Conservation (phyloP, 257 asterid species). For the Mentha longifolia region DNA sequence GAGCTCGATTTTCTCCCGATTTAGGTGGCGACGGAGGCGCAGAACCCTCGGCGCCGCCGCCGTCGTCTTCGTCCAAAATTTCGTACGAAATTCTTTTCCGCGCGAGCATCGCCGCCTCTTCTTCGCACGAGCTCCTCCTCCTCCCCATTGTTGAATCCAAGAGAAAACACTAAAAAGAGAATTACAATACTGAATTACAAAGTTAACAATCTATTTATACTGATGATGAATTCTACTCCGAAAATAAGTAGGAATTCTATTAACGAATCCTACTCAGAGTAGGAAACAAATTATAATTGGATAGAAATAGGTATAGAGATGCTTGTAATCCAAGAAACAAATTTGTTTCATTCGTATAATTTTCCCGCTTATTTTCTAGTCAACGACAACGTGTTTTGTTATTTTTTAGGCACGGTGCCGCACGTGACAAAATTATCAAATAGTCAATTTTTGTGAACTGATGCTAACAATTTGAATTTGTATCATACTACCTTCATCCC, state of each 20-base stretch:
- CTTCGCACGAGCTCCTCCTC: constrained; percentile 10
- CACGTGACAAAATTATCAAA: background rate
- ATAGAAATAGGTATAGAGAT: too few species aligned
- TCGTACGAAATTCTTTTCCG: background rate
- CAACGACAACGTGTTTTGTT: background rate
- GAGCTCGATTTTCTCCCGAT: background rate
- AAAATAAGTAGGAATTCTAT: too few species aligned
- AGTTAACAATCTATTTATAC: too few species aligned
- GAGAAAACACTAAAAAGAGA: too few species aligned
- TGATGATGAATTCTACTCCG: too few species aligned
- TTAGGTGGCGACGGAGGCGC: background rate
- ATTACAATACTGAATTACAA: too few species aligned
- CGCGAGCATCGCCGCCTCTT: constrained; percentile 54
- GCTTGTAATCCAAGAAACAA: constrained; percentile 1
- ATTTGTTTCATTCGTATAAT: background rate
- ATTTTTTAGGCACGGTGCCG: too few species aligned
- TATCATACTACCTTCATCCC: too few species aligned
- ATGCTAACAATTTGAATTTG: too few species aligned
- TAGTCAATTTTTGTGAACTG: background rate
- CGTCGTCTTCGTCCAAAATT: background rate
- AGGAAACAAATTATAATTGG: too few species aligned
- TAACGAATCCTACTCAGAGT: too few species aligned
- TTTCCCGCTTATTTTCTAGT: background rate
- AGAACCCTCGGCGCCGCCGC: background rate
- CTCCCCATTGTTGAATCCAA: too few species aligned